phyloP scores from a whole-genome alignment of 495 filamentous ascomycete genomes.

The Hypoxylon rickii region DNA sequence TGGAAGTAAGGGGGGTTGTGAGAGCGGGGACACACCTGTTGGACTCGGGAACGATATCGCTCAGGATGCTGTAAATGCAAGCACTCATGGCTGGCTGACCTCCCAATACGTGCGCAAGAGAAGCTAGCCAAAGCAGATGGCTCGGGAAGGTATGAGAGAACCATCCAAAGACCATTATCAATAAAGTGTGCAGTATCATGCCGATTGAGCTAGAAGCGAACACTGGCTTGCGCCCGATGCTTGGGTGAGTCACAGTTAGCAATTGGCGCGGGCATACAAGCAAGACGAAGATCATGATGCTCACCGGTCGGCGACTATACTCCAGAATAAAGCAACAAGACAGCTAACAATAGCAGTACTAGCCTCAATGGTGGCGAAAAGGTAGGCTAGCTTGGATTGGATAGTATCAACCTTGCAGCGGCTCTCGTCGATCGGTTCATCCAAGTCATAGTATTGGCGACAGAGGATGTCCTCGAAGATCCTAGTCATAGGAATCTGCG shows the following conservation, averaged over 20 bases:
- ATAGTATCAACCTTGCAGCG: constrained; percentile 42
- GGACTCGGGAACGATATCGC: constrained; percentile 60
- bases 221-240: constrained; percentile 52
- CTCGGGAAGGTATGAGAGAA: constrained; percentile 51
- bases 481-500: constrained; percentile 36
- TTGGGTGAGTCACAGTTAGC: constrained; percentile 29
- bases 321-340: constrained; percentile 35
- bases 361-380: constrained; percentile 36
- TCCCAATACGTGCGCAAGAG: constrained; percentile 56
- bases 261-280: neutral
- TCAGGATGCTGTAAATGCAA: constrained; percentile 60
- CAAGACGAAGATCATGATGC: neutral
- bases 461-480: constrained; percentile 49
- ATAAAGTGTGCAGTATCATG: constrained; percentile 39
- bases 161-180: constrained; percentile 46
- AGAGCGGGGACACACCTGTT: constrained; percentile 47
- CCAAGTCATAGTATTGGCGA: constrained; percentile 39
- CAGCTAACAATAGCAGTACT: constrained; percentile 28
- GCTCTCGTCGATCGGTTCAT: constrained; percentile 37
- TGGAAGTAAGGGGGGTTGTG: neutral
- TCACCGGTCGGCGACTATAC: constrained; percentile 38
- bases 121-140: constrained; percentile 57
- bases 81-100: constrained; percentile 56
- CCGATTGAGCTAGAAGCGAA: constrained; percentile 43
- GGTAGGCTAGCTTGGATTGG: constrained; percentile 41